Base-by-base conservation (phyloP, 1,284 basidiomycete genomes). In the Mycosarcoma maydis region DNA sequence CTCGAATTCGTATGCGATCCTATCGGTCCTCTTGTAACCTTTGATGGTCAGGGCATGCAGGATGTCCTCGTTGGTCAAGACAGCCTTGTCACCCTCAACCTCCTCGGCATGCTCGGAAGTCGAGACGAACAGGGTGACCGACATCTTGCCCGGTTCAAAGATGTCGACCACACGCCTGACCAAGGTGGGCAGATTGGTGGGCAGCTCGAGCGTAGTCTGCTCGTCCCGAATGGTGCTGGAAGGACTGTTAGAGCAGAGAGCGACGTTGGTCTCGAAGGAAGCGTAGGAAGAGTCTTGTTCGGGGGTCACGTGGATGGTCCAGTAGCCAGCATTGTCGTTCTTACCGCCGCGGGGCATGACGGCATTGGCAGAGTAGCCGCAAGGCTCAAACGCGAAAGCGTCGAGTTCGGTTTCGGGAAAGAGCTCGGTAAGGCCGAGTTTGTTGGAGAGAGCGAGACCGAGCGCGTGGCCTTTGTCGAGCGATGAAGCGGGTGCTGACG, bases 211-310 rank as follows among this genome's bases (percentile, higher is more conserved):
- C 39, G 50, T 49, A 6, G 9, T 33, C 32, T 7, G 27, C 6
- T 44, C 23, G 16, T 20, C 46, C 20, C 20, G 36, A 6, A n/a
- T 16, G 26, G 23, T 37, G 27, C 43, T 17, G 13, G 26, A 26
- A 83, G 33, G 77, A 23, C 86, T 84, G 48, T 59, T 65, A 59
- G 67, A 72, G 30, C 83, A 83, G 20, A 94, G 86, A 4, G 92
- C 91, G n/a, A 98, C 88, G 83, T 99, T 99, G 84, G 93, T 96
- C 84, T 99, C 96, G 84, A 98, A 98, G 74, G 90, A 92, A 45
- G 96, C 96, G 83, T 96, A 99, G 43, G 92, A 95, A 89, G 92
- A 97, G 56, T 92, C 94, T 72, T 91, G 89, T 83, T 98, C 96
- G 29, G 96, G 96, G 0, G 96, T 99, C 49, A 98, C 96, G 82